phyloP scores from a whole-genome alignment of 495 filamentous ascomycete genomes.

The Aspergillus leporis region DNA sequence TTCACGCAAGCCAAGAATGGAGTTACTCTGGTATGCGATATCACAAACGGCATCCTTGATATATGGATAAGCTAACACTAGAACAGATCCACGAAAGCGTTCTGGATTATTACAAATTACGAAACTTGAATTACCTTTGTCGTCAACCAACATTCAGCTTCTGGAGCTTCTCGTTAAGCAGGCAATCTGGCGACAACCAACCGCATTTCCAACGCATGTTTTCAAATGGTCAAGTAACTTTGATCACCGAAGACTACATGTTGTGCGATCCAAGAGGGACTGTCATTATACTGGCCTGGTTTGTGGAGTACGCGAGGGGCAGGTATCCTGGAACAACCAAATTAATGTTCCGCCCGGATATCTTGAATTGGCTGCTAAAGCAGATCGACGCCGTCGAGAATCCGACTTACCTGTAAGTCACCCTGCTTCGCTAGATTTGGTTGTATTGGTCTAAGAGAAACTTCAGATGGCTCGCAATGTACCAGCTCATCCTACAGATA shows the following conservation, averaged over 20 bases:
- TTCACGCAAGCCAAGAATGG: conserved; percentile 36
- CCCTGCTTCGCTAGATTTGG: not conserved
- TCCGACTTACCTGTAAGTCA: conserved; percentile 22
- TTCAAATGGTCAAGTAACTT: conserved; percentile 54
- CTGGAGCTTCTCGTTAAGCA: conserved; percentile 39
- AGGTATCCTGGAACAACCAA: conserved; percentile 36
- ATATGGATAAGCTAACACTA: conserved; percentile 13
- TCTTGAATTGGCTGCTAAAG: conserved; percentile 40
- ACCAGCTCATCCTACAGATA: conserved; percentile 29
- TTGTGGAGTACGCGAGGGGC: conserved; percentile 27
- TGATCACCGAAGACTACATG: conserved; percentile 66
- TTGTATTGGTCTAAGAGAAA: not conserved
- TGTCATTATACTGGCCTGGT: conserved; percentile 59
- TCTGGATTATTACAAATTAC: conserved; percentile 28
- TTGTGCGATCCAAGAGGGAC: conserved; percentile 51
- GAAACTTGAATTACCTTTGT: conserved; percentile 25
- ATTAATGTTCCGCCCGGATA: conserved; percentile 41
- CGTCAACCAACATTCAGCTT: conserved; percentile 28
- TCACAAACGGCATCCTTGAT: not conserved
- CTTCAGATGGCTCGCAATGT: conserved; percentile 30
- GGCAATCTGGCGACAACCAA: conserved; percentile 23
- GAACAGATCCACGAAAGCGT: conserved; percentile 46
- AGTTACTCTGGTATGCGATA: conserved; percentile 42
- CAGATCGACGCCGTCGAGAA: conserved; percentile 11
- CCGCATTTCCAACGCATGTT: conserved; percentile 53